Evolutionary conservation across 108 stramenopile species (phyloP), one percentile per base, ranked within the genome.

Genomic region (Cyclotella atomus): DNA sequence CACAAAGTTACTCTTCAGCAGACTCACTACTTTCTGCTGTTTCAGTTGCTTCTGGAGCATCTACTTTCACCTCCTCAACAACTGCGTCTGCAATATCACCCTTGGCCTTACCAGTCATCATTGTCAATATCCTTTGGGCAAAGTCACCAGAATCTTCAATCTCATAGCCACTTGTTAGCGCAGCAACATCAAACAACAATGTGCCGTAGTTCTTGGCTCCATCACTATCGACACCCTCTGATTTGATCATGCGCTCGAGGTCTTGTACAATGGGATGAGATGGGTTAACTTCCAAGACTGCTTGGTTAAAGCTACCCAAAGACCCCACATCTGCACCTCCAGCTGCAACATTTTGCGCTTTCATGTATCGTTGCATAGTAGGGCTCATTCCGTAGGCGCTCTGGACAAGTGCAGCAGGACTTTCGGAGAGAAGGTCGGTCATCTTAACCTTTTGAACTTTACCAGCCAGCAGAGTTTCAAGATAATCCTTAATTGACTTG

Each of bases 281-380:
- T 20, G 96, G 92, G 85, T 99, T 98, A 70, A 99, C 91, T 72
- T 99, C 97, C 82, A 99, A 78, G 17, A 92, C 85, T 32, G 95
- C 97, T 84, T 97, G 88, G 78, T 93, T 89, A 84, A 92, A 85
- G 64, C 68, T 70, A 14, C 84, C 85, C 77, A 89, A 72, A 65
- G 80, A 65, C 15, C 69, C 76, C 29, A 63, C 74, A 43, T 85
- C 85, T 34, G 96, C 81, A n/a, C n/a, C n/a, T 50, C 84, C 89
- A 28, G 90, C 57, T 12, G 96, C 94, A 16, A 97, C 96, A 9
- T 94, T 91, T 83, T 98, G 97, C 0, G 97, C 97, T 20, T 75
- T 59, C 97, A 98, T 97, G 93, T 98, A 98, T n/a, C 94, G 83
- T 65, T 97, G 97, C 98, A 99, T 99, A 45, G 88, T 97, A 30